Percentiles rank a stretch among this genome's conserved stretches.
phyloP scores from a whole-genome alignment of 2,329 filamentous ascomycete genomes.

The Colletotrichum siamense region DNA sequence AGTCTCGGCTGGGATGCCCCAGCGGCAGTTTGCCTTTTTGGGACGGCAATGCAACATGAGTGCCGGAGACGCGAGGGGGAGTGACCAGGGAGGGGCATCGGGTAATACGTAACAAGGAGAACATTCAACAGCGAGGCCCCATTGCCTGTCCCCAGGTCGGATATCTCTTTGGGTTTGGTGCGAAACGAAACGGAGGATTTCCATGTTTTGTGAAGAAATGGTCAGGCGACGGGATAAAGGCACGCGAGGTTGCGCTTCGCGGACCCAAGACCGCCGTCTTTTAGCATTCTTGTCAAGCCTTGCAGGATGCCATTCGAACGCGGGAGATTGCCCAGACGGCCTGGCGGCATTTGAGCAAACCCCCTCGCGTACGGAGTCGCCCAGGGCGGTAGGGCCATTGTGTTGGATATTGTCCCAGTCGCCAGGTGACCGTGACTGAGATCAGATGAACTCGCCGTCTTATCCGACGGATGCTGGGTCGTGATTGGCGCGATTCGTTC shows the following conservation, averaged over 20 bases:
- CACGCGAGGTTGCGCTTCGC: background rate
- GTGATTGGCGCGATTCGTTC: slow-evolving; percentile 7
- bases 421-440: background rate
- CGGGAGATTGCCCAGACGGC: background rate
- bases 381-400: too few relatives aligned
- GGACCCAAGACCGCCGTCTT: background rate
- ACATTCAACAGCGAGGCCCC: background rate
- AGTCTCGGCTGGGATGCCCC: background rate
- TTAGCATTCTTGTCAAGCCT: background rate
- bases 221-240: background rate
- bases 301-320: background rate
- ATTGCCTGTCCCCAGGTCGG: background rate
- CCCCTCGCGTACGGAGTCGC: too few relatives aligned
- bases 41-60: background rate
- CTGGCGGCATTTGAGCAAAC: background rate
- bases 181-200: background rate
- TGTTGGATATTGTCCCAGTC: background rate
- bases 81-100: background rate
- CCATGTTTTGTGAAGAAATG: background rate
- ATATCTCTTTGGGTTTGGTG: background rate
- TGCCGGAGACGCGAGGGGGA: background rate
- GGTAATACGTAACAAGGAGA: background rate
- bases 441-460: slow-evolving; percentile 15
- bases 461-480: background rate
- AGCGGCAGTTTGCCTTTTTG: background rate